Conservation (phyloP, 1,139 yeast species). For the Saccharomyces hybrid region DNA sequence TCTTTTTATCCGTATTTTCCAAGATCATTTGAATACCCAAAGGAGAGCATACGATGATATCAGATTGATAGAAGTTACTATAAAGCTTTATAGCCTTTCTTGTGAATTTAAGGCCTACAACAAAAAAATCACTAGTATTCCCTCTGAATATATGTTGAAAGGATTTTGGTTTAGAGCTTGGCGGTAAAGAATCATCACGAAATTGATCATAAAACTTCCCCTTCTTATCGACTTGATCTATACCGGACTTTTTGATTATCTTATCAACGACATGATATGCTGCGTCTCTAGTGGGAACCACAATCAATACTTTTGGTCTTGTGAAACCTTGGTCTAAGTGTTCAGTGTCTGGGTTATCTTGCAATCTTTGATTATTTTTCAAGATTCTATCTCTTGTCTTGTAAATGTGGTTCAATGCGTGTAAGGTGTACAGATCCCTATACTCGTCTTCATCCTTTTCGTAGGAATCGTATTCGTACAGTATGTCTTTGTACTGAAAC, state of each 20-base stretch:
- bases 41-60: constrained; percentile 85
- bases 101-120: constrained; percentile 81
- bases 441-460: constrained; percentile 40
- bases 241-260: constrained; percentile 55
- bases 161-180: constrained; percentile 69
- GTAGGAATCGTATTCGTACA: constrained; percentile 49
- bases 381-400: constrained; percentile 79
- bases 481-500: constrained; percentile 65
- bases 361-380: constrained; percentile 60
- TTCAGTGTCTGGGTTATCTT: constrained; percentile 40
- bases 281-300: constrained; percentile 77
- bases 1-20: constrained; percentile 46
- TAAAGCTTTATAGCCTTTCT: constrained; percentile 79
- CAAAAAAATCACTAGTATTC: constrained; percentile 84
- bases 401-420: constrained; percentile 71
- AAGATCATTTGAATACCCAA: constrained; percentile 78
- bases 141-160: constrained; percentile 78
- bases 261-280: constrained; percentile 65
- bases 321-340: constrained; percentile 91
- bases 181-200: constrained; percentile 42
- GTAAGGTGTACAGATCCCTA: constrained; percentile 59
- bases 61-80: constrained; percentile 78
- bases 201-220: constrained; percentile 70
- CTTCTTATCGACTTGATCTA: constrained; percentile 72
- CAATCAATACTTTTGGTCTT: constrained; percentile 75